Conservation (phyloP, 2,329 filamentous ascomycete genomes). For the Zasmidium cellare region DNA sequence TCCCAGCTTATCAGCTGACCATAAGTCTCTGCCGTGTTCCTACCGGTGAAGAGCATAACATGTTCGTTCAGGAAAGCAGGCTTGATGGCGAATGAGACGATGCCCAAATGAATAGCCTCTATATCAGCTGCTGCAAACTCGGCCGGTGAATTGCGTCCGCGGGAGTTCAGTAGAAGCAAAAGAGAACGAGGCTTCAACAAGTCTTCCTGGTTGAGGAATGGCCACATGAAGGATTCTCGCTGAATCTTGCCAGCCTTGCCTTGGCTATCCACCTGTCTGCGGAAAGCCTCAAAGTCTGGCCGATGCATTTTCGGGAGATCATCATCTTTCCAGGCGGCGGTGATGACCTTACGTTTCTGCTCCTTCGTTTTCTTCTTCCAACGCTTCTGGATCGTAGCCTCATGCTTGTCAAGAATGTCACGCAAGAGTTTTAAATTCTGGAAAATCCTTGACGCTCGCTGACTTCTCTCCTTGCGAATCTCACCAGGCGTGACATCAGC, state of each 20-base stretch:
- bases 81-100: not conserved
- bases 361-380: slow-evolving; percentile 17
- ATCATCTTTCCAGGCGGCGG: slow-evolving; percentile 5
- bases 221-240: not conserved
- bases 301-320: slow-evolving; percentile 4
- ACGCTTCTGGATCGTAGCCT: slow-evolving; percentile 8
- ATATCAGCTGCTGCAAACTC: slow-evolving; percentile 14
- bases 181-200: slow-evolving; percentile 3
- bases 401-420: slow-evolving; percentile 9
- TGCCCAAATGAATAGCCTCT: slow-evolving; percentile 9
- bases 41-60: slow-evolving; percentile 10
- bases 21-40: not conserved
- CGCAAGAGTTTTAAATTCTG: slow-evolving; percentile 6
- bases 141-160: slow-evolving; percentile 1
- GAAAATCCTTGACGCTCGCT: slow-evolving; percentile 3
- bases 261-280: not conserved
- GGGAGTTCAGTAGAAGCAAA: slow-evolving; percentile 9
- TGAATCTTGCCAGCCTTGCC: not conserved
- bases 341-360: slow-evolving; percentile 10
- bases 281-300: slow-evolving; percentile 8
- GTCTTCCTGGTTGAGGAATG: slow-evolving; percentile 1
- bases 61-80: slow-evolving; percentile 4
- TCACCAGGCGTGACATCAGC: not conserved
- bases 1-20: slow-evolving; percentile 2
- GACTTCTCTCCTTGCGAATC: not conserved